Percentiles rank a stretch among this genome's conserved stretches.
These are phyloP conservation scores for Eimeria falciformis DNA, from an alignment of 169 alveolate species.

Conservation along the genomic window DNA sequence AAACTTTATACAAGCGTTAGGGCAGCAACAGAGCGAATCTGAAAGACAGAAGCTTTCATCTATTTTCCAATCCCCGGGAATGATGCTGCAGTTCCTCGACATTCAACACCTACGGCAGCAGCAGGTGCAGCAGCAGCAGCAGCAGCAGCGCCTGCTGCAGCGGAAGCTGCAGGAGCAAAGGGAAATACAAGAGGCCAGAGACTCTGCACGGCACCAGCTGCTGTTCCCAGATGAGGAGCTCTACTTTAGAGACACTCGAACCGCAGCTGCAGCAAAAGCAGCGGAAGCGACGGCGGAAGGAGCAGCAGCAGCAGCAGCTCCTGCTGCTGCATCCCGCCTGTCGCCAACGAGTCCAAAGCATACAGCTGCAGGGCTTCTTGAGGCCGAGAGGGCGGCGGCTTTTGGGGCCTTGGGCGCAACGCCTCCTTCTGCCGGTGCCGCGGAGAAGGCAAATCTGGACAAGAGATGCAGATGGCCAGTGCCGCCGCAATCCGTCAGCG, in stretches of 20 bases:
- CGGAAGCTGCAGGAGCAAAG: conserved; percentile 36
- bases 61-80: not conserved
- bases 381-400: conserved; percentile 14
- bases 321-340: not conserved
- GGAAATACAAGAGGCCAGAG: conserved; percentile 22
- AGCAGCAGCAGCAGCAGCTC: not conserved
- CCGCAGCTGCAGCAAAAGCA: conserved; percentile 2
- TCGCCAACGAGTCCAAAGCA: conserved; percentile 6
- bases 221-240: conserved; percentile 60
- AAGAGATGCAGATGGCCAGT: conserved; percentile 53
- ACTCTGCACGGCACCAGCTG: conserved; percentile 29
- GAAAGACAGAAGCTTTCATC: not conserved
- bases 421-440: not conserved
- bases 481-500: conserved; percentile 14
- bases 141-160: conserved; percentile 25
- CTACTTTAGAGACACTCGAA: not conserved
- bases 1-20: not conserved
- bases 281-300: conserved; percentile 14
- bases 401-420: not conserved
- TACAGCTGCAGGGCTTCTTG: not conserved
- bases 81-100: conserved; percentile 15
- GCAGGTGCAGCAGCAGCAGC: conserved; percentile 19
- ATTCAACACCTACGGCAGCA: conserved; percentile 43
- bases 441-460: not conserved
- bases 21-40: conserved; percentile 18